Evolutionary conservation across 192 early-diverging fungal genomes (phyloP).

Genomic region (Mortierella antarctica): DNA sequence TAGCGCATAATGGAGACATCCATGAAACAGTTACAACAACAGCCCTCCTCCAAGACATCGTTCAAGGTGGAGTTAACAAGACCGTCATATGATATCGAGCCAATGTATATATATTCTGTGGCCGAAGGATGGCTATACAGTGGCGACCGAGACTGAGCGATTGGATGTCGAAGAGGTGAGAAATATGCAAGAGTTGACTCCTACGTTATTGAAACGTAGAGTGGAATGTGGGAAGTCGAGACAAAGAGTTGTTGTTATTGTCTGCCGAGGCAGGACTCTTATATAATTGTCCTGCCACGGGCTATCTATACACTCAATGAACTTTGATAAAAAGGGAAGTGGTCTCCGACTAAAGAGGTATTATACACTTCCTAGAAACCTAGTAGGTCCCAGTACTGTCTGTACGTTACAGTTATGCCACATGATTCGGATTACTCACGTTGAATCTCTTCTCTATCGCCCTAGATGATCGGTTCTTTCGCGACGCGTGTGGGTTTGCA

Average conservation of each 20-base stretch:
- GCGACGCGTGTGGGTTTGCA: not conserved
- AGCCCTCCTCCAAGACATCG: conserved; percentile 20
- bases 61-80: conserved; percentile 16
- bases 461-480: conserved; percentile 3
- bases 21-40: conserved; percentile 27
- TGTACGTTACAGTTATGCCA: conserved; percentile 1
- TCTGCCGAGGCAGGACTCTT: no score
- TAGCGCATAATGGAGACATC: conserved; percentile 21
- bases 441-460: conserved; percentile 2
- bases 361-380: no score
- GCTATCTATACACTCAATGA: no score
- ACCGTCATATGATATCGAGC: conserved; percentile 31
- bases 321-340: no score
- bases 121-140: not conserved
- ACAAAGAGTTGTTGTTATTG: no score
- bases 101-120: conserved; percentile 22
- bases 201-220: no score
- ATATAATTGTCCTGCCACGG: no score
- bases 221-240: no score
- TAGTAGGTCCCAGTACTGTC: no score
- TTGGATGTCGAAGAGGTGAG: conserved; percentile 8
- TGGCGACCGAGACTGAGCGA: conserved; percentile 6
- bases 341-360: no score
- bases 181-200: no score
- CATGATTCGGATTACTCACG: conserved; percentile 2